Evolutionary conservation across 129 eudicot genomes (phyloP).

Genomic region (carrot (Daucus carota)): DNA sequence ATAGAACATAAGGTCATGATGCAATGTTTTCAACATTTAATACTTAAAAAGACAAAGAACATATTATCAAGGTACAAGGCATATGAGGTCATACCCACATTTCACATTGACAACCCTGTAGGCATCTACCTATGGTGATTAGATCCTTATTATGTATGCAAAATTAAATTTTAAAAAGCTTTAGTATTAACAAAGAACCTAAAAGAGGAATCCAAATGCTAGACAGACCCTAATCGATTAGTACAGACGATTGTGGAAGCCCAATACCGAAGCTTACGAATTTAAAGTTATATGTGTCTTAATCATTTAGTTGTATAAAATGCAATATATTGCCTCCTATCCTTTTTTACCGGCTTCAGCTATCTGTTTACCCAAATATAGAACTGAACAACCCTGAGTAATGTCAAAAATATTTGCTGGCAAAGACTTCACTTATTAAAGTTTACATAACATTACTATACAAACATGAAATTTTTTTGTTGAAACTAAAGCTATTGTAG

Average conservation of each 20-base stretch:
- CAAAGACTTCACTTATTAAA: background rate
- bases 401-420: background rate
- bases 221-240: background rate
- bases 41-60: background rate
- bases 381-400: background rate
- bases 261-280: background rate
- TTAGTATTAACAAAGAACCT: background rate
- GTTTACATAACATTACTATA: background rate
- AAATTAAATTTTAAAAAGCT: background rate
- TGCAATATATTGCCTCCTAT: background rate
- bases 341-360: background rate
- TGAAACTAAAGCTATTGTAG: background rate
- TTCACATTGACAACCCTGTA: background rate
- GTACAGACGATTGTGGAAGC: background rate
- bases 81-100: background rate
- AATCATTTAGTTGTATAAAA: background rate
- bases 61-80: background rate
- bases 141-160: background rate
- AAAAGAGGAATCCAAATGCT: background rate
- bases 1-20: background rate
- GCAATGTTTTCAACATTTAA: background rate
- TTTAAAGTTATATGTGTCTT: background rate
- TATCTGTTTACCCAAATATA: background rate
- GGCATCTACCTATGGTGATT: background rate
- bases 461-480: background rate